Evolutionary conservation across 2,329 filamentous ascomycete genomes (phyloP).

Genomic region (Trichoderma citrinoviride): DNA sequence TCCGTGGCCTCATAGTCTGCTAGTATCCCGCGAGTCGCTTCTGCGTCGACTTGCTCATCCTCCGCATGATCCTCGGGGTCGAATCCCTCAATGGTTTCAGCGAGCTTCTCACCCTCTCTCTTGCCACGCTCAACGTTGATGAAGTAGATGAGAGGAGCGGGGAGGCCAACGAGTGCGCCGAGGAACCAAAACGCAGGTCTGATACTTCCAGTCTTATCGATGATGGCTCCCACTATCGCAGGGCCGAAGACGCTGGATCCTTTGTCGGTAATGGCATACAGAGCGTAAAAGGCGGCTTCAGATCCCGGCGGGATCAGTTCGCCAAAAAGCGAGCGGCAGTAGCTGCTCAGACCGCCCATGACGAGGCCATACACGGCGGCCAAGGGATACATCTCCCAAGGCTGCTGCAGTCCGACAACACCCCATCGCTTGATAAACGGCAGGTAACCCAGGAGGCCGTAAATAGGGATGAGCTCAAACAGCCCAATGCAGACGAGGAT

Average conservation of each 20-base stretch:
- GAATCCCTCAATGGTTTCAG: conserved; percentile 57
- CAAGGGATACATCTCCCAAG: conserved; percentile 95
- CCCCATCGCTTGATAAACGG: conserved; percentile 73
- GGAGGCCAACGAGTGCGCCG: conserved; percentile 76
- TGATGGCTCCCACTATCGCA: conserved; percentile 88
- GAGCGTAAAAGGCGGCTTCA: conserved; percentile 92
- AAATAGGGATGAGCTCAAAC: conserved; percentile 90
- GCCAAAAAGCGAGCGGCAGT: conserved; percentile 88
- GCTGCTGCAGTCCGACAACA: conserved; percentile 81
- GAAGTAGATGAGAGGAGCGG: conserved; percentile 78
- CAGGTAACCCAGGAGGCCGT: conserved; percentile 84
- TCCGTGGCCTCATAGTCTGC: conserved; percentile 22
- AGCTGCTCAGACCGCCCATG: conserved; percentile 85
- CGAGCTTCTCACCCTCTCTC: conserved; percentile 63
- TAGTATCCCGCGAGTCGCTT: conserved; percentile 25
- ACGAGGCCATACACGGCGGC: conserved; percentile 91
- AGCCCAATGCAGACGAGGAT: conserved; percentile 88
- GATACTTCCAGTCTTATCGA: conserved; percentile 77
- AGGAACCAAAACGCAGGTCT: conserved; percentile 91
- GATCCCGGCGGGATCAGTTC: conserved; percentile 92
- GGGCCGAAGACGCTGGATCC: conserved; percentile 92
- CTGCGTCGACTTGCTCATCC: conserved; percentile 30
- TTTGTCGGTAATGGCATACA: conserved; percentile 98
- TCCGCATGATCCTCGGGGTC: conserved; percentile 30
- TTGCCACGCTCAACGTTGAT: conserved; percentile 81